Evolutionary conservation across 2,329 filamentous ascomycete species (phyloP).

Genomic region (Daldinia eschscholtzii): DNA sequence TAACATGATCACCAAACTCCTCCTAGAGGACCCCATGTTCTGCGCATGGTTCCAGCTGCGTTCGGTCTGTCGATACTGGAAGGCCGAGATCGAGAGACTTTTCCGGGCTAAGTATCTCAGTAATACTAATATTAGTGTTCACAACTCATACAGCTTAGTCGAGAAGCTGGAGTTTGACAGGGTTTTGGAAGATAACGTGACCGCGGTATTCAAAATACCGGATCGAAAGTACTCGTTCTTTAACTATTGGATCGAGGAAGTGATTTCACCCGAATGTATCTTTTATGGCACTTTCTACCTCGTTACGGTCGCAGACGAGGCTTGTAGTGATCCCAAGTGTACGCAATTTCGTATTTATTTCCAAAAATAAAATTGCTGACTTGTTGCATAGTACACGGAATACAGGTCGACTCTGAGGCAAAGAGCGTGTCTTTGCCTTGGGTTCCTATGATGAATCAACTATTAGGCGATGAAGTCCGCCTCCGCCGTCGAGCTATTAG

Average conservation of each 20-base stretch:
- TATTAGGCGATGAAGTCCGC: not conserved
- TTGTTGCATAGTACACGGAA: not conserved
- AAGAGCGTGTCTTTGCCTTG: not conserved
- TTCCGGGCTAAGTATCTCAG: slow-evolving; percentile 3
- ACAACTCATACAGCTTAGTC: not conserved
- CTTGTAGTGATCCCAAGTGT: not conserved
- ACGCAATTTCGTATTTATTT: not conserved
- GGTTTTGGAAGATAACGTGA: not conserved
- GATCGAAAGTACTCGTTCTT: not conserved
- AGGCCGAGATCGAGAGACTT: slow-evolving; percentile 6
- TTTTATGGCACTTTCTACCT: not conserved
- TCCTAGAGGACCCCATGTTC: not conserved
- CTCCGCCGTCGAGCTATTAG: not conserved
- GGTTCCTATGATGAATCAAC: not conserved
- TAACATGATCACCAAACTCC: not conserved
- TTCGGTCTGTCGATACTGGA: slow-evolving; percentile 1
- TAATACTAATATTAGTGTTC: not conserved
- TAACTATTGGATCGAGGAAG: not conserved
- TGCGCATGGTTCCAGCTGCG: slow-evolving; percentile 8
- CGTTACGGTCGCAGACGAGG: not conserved
- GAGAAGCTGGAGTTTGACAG: not conserved
- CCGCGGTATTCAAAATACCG: not conserved
- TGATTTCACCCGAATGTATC: not conserved
- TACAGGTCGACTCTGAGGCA: not conserved
- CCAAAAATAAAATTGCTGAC: not conserved